Conservation (phyloP, 2,329 filamentous ascomycete genomes). For the Xylaria sp. region DNA sequence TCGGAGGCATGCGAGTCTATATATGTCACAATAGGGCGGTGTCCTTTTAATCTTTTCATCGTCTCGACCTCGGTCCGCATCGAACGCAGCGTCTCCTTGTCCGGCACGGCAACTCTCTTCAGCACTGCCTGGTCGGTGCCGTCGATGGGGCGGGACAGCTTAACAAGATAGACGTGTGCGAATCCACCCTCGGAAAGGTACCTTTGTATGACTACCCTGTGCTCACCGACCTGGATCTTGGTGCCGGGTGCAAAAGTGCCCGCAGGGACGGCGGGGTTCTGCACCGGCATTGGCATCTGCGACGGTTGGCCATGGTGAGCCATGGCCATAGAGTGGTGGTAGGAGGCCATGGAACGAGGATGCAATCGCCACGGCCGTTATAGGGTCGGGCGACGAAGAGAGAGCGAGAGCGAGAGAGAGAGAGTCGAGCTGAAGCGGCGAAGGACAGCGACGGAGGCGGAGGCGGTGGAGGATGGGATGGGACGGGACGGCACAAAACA, state of each 20-base stretch:
- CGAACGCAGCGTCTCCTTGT: constrained; percentile 91
- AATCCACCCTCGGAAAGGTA: constrained; percentile 99
- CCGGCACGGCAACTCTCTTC: constrained; percentile 95
- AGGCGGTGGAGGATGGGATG: constrained; percentile 36
- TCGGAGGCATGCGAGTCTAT: constrained; percentile 98
- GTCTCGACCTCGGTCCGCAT: constrained; percentile 99
- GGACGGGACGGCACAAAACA: constrained; percentile 24
- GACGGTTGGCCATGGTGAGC: constrained; percentile 53
- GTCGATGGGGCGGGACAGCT: constrained; percentile 79
- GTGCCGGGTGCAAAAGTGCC: constrained; percentile 94
- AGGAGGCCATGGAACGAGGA: constrained; percentile 46
- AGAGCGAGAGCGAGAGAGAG: neutral
- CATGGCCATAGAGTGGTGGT: constrained; percentile 46
- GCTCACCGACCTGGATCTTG: constrained; percentile 94
- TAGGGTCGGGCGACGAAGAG: constrained; percentile 22
- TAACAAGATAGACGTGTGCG: constrained; percentile 97
- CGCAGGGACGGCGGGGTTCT: constrained; percentile 63
- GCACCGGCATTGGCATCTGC: constrained; percentile 50
- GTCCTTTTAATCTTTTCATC: constrained; percentile 99
- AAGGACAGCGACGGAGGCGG: constrained; percentile 26
- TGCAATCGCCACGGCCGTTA: constrained; percentile 21
- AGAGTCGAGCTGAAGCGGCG: constrained; percentile 11
- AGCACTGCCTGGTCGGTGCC: constrained; percentile 85
- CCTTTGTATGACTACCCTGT: constrained; percentile 93
- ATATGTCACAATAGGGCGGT: constrained; percentile 95